A percentile compares a stretch with the other conserved stretches of the same genome.
These are phyloP conservation scores for Neonectria neomacrospora DNA, from an alignment of 2,329 filamentous ascomycete species.

Conservation along the genomic window DNA sequence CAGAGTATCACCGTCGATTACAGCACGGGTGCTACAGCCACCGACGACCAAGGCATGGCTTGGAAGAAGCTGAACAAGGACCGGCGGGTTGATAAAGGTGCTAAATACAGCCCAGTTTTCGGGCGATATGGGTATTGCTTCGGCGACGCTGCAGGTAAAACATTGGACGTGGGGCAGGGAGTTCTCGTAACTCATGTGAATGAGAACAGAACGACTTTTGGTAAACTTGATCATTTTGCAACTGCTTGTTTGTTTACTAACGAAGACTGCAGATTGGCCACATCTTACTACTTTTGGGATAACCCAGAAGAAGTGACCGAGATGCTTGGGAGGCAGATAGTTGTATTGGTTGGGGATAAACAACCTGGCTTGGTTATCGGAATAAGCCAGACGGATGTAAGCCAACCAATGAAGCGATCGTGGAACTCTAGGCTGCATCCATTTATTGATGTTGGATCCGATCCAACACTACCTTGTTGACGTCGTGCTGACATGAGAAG, in stretches of 20 bases:
- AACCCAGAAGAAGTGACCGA: slow-evolving; percentile 24
- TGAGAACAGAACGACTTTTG: slow-evolving; percentile 33
- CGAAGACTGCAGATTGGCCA: slow-evolving; percentile 33
- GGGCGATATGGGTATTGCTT: slow-evolving; percentile 41
- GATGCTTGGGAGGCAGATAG: no score
- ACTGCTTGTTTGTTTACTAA: neutral
- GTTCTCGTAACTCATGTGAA: slow-evolving; percentile 31
- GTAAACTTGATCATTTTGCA: slow-evolving; percentile 11
- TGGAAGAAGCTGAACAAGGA: slow-evolving; percentile 44
- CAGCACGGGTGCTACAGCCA: slow-evolving; percentile 33
- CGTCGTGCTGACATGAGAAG: neutral
- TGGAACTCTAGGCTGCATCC: neutral
- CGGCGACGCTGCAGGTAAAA: slow-evolving; percentile 16
- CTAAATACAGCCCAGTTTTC: slow-evolving; percentile 42
- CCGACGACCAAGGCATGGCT: slow-evolving; percentile 33
- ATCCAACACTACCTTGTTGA: neutral
- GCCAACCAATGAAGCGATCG: neutral
- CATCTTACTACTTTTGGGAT: slow-evolving; percentile 30
- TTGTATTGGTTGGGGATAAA: neutral
- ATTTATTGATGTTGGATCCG: neutral
- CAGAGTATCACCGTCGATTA: slow-evolving; percentile 44
- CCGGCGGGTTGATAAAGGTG: slow-evolving; percentile 36
- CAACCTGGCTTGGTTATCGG: neutral
- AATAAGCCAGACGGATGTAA: neutral
- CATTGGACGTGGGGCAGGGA: slow-evolving; percentile 25